phyloP scores from a whole-genome alignment of 2,329 filamentous ascomycete genomes.

The Colletotrichum siamense region DNA sequence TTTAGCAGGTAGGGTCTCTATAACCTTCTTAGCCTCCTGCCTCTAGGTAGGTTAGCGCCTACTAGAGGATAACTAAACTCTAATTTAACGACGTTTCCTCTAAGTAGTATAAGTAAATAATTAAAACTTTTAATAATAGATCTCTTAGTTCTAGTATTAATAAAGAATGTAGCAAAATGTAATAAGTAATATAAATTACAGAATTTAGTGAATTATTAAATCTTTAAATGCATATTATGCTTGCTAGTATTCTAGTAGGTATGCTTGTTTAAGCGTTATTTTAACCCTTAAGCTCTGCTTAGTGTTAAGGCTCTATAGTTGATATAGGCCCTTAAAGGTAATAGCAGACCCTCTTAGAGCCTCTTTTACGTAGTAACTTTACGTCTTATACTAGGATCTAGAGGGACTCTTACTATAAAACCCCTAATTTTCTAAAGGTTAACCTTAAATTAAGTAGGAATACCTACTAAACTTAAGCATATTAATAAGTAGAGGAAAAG shows the following conservation, averaged over 20 bases:
- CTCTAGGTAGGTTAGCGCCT: background rate
- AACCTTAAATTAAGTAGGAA: background rate
- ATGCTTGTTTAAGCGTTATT: background rate
- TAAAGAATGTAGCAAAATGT: too few species aligned
- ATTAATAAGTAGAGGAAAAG: background rate
- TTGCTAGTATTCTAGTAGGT: background rate
- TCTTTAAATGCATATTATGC: background rate
- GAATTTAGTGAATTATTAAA: background rate
- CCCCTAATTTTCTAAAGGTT: background rate
- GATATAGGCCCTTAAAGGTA: too few species aligned
- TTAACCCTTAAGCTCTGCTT: background rate
- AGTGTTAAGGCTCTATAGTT: background rate
- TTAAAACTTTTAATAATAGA: too few species aligned
- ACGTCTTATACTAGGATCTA: background rate
- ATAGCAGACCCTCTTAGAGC: too few species aligned
- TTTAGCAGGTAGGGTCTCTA: background rate
- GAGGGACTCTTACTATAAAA: background rate
- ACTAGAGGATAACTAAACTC: background rate
- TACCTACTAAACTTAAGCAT: background rate
- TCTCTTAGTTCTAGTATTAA: too few species aligned
- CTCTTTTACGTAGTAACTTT: background rate
- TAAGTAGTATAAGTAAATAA: too few species aligned
- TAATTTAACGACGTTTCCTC: constrained; percentile 15
- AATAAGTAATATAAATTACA: constrained; percentile 37
- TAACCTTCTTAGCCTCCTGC: background rate